These are phyloP conservation scores for Claviceps pazoutovae DNA, from an alignment of 2,329 filamentous ascomycete species.

Conservation along the genomic window DNA sequence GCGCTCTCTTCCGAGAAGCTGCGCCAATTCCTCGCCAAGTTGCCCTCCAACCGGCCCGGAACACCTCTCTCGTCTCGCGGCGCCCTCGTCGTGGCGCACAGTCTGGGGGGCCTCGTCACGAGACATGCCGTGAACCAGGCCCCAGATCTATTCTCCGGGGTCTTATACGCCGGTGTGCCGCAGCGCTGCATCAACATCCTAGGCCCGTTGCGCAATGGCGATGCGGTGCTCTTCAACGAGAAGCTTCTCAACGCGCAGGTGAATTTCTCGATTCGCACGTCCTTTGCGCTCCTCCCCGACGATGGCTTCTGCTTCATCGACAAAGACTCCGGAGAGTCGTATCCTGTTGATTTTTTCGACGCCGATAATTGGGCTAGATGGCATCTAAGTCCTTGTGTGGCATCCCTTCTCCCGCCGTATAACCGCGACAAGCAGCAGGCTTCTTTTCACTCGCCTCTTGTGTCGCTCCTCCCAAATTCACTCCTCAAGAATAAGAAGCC, in stretches of 20 bases:
- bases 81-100: slow-evolving; percentile 74
- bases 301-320: slow-evolving; percentile 82
- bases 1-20: slow-evolving; percentile 58
- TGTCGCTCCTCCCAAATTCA: slow-evolving; percentile 31
- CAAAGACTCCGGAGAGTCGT: slow-evolving; percentile 64
- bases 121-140: slow-evolving; percentile 75
- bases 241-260: slow-evolving; percentile 84
- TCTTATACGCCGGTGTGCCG: slow-evolving; percentile 74
- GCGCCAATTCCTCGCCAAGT: slow-evolving; percentile 54
- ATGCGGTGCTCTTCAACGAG: slow-evolving; percentile 79
- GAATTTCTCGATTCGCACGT: slow-evolving; percentile 82
- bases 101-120: slow-evolving; percentile 74
- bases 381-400: slow-evolving; percentile 63
- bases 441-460: slow-evolving; percentile 25
- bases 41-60: slow-evolving; percentile 58
- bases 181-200: slow-evolving; percentile 84
- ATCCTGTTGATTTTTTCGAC: slow-evolving; percentile 74
- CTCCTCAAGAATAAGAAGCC: slow-evolving; percentile 13
- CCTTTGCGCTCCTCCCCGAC: slow-evolving; percentile 71
- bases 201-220: slow-evolving; percentile 80
- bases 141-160: slow-evolving; percentile 74
- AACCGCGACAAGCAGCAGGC: slow-evolving; percentile 20
- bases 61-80: slow-evolving; percentile 43
- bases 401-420: slow-evolving; percentile 48
- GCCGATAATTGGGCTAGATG: slow-evolving; percentile 66